A percentile compares a stretch with the other conserved stretches of the same genome.
Conservation (phyloP, 2,329 filamentous ascomycete species). For the Calcarisporium arbuscula region DNA sequence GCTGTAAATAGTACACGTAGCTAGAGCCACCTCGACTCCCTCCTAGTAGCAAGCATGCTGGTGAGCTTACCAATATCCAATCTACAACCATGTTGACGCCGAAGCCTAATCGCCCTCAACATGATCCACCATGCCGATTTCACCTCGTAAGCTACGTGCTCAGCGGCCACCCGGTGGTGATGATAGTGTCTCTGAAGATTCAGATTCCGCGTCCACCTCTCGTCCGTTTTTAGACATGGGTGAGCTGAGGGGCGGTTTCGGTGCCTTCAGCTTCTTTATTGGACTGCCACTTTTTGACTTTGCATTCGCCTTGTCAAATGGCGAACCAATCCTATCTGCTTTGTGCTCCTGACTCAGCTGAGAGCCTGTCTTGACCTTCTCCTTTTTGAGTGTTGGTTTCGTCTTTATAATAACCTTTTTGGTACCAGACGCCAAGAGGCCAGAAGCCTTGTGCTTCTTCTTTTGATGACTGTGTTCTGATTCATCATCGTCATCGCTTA, state of each 20-base stretch:
- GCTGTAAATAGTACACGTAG: conserved; percentile 12
- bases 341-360: conserved; percentile 44
- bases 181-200: conserved; percentile 50
- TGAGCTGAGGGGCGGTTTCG: conserved; percentile 42
- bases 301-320: conserved; percentile 21
- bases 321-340: conserved; percentile 21
- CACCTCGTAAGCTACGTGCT: too few relatives aligned
- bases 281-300: conserved; percentile 31
- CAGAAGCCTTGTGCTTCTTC: conserved; percentile 55
- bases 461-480: conserved; percentile 41
- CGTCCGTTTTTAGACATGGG: conserved; percentile 44
- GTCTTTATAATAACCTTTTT: conserved; percentile 54
- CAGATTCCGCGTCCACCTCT: conserved; percentile 45
- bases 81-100: too few relatives aligned
- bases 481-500: conserved; percentile 49
- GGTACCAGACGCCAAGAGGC: too few relatives aligned
- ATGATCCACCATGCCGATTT: too few relatives aligned
- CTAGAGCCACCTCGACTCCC: too few relatives aligned
- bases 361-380: conserved; percentile 47
- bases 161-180: conserved; percentile 38
- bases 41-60: too few relatives aligned
- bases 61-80: too few relatives aligned
- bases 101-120: too few relatives aligned
- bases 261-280: conserved; percentile 36
- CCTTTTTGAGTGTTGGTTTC: conserved; percentile 45